These are phyloP conservation scores for Rhizopogon sp. DNA, from an alignment of 768 basidiomycete species.

Conservation along the genomic window DNA sequence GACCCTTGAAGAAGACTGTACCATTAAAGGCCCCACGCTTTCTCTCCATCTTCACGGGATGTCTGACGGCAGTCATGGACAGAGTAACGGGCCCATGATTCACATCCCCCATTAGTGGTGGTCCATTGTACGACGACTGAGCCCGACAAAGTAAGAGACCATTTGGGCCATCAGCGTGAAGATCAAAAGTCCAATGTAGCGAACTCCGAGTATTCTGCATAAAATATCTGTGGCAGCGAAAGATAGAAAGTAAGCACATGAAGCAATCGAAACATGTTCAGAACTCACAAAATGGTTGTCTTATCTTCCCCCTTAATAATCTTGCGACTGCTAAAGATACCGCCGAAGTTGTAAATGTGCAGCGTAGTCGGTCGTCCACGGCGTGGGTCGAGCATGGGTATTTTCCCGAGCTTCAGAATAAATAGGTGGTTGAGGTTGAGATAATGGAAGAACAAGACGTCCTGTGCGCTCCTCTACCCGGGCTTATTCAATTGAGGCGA, in stretches of 20 bases:
- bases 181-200: conserved; percentile 18
- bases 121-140: conserved; percentile 16
- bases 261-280: background rate
- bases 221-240: conserved; percentile 18
- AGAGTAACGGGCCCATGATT: conserved; percentile 9
- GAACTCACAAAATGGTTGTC: conserved; percentile 14
- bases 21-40: conserved; percentile 1
- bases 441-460: background rate
- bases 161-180: conserved; percentile 13
- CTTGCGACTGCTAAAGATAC: conserved; percentile 20
- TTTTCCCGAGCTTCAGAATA: background rate
- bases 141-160: conserved; percentile 18
- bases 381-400: background rate
- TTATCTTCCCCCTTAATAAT: conserved; percentile 22
- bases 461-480: background rate
- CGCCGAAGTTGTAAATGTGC: conserved; percentile 21
- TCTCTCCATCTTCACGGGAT: conserved; percentile 9
- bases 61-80: conserved; percentile 11
- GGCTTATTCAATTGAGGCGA: background rate
- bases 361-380: conserved; percentile 10
- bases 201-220: conserved; percentile 13
- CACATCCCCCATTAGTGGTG: conserved; percentile 6
- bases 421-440: background rate
- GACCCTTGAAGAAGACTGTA: conserved; percentile 20
- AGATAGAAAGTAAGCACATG: background rate